Base-by-base conservation (phyloP, 176 grass and related monocot genomes). In the Dendrocalamus sinicus region DNA sequence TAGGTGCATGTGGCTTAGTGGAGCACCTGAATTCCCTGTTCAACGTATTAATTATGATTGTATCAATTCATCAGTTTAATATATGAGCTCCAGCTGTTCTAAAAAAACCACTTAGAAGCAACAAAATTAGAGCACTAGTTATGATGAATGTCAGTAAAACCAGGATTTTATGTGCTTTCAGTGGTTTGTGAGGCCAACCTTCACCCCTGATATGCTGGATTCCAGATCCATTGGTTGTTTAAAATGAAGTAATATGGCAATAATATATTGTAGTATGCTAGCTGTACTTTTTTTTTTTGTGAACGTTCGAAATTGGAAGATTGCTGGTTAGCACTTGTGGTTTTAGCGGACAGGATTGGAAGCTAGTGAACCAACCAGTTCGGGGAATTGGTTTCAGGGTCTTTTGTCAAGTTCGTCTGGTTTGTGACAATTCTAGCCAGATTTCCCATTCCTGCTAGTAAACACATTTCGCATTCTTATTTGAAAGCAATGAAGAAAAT, bases 121-220 rank as follows among this genome's bases (percentile, higher is more conserved):
- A 72, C 17, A 57, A 46, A 84, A 54, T 40, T 48, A 58, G 26
- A 40, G 26, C 16, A 28, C 28, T 51, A 51, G 7, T 37, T 67
- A 57, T 58, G 19, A 1, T 17, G 48, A 78, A 24, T 58, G 67
- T 62, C 58, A 67, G 51, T 37, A 51, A 53, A 52, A 44, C 5
- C 14, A 44, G 7, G 28, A 76, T 80, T 81, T 69, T 63, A 40
- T 55, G 63, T 74, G 9, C 7, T 3, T 60, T 70, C 53, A 86
- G n/a, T 70, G 77, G 51, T 44, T 37, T 35, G 28, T 75, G 14
- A 66, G 50, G 8, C 9, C 41, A 48, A 73, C 20, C 2, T 45
- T 35, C 10, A 23, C 45, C 65, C 14, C 32, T 19, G 57, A 64
- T 51, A 64, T 67, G 16, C 60, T 48, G 62, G 15, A 73, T 83